These are phyloP conservation scores for Solanum hybrid DNA, from an alignment of 305 asterid genomes.

Conservation along the genomic window DNA sequence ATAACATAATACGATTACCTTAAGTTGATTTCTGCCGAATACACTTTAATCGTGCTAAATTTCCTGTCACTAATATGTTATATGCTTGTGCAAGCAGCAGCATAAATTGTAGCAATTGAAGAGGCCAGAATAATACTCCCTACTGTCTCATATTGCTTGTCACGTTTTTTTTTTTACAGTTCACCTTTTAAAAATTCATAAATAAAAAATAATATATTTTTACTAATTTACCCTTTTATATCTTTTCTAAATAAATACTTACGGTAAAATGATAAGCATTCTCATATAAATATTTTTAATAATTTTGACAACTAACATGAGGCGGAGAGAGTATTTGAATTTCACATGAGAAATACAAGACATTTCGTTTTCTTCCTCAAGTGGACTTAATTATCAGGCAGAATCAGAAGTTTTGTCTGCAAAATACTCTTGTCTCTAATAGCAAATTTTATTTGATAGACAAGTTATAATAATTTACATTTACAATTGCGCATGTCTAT, in stretches of 20 bases:
- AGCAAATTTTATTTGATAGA: not conserved
- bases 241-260: not conserved
- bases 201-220: not conserved
- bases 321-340: not conserved
- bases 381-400: not conserved
- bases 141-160: not conserved
- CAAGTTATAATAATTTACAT: not conserved
- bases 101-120: not conserved
- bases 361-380: not conserved
- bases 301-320: not conserved
- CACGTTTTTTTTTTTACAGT: not conserved
- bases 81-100: not conserved
- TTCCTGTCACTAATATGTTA: not conserved
- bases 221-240: not conserved
- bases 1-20: not conserved
- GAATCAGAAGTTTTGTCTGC: not conserved
- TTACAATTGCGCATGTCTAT: not conserved
- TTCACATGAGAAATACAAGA: not conserved
- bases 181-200: not conserved
- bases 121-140: not conserved
- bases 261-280: not conserved
- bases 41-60: not conserved
- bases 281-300: not conserved
- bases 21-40: not conserved
- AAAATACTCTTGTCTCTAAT: not conserved